phyloP scores from a whole-genome alignment of 1,284 basidiomycete species.

The Puccinia brachypodii region DNA sequence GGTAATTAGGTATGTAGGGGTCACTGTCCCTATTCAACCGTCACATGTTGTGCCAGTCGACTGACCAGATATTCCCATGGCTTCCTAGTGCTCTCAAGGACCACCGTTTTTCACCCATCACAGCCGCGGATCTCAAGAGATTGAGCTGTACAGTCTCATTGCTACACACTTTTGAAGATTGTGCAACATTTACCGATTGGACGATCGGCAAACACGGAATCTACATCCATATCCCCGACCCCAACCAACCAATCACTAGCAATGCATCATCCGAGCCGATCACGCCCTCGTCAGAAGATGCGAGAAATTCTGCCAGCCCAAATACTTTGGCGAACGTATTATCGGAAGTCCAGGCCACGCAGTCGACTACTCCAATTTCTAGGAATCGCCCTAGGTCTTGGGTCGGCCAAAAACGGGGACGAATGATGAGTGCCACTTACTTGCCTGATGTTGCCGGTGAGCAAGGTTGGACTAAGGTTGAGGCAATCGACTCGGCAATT shows the following conservation, averaged over 20 bases:
- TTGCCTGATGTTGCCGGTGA: constrained; percentile 89
- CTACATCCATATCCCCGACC: constrained; percentile 80
- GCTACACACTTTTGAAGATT: constrained; percentile 87
- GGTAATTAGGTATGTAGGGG: constrained; percentile 66
- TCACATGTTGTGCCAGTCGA: neutral
- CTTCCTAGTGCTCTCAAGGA: constrained; percentile 60
- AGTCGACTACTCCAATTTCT: constrained; percentile 8
- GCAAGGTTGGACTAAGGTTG: constrained; percentile 87
- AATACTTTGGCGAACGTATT: constrained; percentile 16
- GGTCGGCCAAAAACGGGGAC: constrained; percentile 60
- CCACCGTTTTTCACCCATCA: constrained; percentile 66
- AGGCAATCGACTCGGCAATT: constrained; percentile 86
- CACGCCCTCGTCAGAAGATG: constrained; percentile 66
- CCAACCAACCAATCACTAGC: constrained; percentile 65
- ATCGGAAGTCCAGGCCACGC: neutral
- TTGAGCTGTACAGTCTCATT: constrained; percentile 89
- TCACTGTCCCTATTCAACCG: constrained; percentile 61
- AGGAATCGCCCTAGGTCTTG: constrained; percentile 53
- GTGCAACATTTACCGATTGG: constrained; percentile 84
- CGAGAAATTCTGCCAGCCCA: neutral
- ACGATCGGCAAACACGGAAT: constrained; percentile 87
- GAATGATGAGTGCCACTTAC: constrained; percentile 80
- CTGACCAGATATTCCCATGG: neutral
- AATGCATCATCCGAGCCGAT: constrained; percentile 60
- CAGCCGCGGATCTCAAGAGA: constrained; percentile 70